Conservation (phyloP, 1,139 yeast genomes). For the Pneumocystis murina region DNA sequence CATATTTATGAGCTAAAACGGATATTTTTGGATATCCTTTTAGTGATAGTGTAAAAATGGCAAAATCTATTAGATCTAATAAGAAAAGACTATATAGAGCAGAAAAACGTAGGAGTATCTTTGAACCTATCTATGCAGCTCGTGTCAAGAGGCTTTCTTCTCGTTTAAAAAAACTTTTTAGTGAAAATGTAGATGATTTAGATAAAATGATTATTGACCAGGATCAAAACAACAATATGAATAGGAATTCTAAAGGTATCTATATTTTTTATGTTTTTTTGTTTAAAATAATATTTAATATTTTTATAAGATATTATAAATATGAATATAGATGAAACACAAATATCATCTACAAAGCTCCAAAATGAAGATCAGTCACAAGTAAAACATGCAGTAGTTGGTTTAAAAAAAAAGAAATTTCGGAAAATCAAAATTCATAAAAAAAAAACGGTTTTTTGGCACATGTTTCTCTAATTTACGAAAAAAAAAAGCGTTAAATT, state of each 20-base stretch:
- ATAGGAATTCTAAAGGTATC: background rate
- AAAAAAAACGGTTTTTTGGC: background rate
- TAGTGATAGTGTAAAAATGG: background rate
- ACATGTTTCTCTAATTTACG: background rate
- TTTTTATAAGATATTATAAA: background rate
- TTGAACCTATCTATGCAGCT: background rate
- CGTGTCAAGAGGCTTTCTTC: background rate
- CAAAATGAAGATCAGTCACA: too few species aligned
- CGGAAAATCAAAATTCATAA: background rate
- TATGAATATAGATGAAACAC: background rate
- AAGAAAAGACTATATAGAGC: constrained; percentile 7
- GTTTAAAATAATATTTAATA: background rate
- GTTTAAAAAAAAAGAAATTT: background rate
- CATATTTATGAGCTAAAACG: background rate
- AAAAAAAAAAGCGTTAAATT: background rate
- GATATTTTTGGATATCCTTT: background rate
- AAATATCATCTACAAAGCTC: background rate
- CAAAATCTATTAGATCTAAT: constrained; percentile 7
- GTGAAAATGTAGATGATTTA: background rate
- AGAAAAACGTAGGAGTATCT: constrained; percentile 2
- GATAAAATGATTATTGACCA: background rate
- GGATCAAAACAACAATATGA: background rate
- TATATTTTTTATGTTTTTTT: background rate
- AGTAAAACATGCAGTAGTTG: background rate
- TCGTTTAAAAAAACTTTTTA: background rate